Percentiles rank a stretch among this genome's conserved stretches.
These are phyloP conservation scores for Astragalus membranaceus DNA, from an alignment of 306 rosid genomes.

Conservation along the genomic window DNA sequence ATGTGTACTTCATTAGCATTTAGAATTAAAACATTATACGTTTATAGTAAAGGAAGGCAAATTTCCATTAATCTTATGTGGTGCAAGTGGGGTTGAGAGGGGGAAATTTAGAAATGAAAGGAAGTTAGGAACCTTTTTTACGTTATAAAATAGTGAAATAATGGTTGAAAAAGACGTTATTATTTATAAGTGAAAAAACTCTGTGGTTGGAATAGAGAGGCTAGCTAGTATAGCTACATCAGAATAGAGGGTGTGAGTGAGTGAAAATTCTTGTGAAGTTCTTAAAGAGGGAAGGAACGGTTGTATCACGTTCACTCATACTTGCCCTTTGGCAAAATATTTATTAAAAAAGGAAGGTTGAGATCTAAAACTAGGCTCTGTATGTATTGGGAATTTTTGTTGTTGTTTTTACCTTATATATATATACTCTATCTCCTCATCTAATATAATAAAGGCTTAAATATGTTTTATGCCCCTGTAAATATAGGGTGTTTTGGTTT, in stretches of 20 bases:
- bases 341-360: constrained; percentile 21
- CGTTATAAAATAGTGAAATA: not conserved
- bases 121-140: not conserved
- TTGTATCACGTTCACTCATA: constrained; percentile 30
- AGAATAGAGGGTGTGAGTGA: not conserved
- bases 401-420: not conserved
- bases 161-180: not conserved
- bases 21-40: not conserved
- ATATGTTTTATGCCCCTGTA: too few relatives aligned
- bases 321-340: constrained; percentile 14
- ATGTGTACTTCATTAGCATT: not conserved
- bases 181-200: not conserved
- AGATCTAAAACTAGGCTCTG: constrained; percentile 19
- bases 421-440: not conserved
- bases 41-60: not conserved
- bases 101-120: not conserved
- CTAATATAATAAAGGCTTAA: too few relatives aligned
- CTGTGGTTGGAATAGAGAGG: constrained; percentile 16
- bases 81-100: not conserved
- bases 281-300: constrained; percentile 37
- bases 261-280: constrained; percentile 42
- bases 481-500: too few relatives aligned
- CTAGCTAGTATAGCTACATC: not conserved
- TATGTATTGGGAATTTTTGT: constrained; percentile 21
- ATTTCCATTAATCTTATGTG: not conserved